A percentile compares a stretch with the other conserved stretches of the same genome.
phyloP scores from a whole-genome alignment of 164 flowering plant species.

The Magnolia officinalis region DNA sequence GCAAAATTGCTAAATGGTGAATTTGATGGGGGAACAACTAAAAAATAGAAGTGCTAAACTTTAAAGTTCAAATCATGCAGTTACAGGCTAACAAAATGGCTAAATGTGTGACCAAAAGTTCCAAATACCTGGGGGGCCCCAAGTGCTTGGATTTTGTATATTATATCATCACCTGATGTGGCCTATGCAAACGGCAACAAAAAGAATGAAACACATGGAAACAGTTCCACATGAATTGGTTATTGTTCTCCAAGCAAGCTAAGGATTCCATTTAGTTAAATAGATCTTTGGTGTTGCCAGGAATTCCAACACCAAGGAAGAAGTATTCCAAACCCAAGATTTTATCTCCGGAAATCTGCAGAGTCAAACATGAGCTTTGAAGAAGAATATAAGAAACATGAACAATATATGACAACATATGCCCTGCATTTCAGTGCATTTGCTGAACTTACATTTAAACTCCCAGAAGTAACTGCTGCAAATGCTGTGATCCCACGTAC shows the following conservation, averaged over 20 bases:
- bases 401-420: neutral
- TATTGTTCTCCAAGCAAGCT: slow-evolving; percentile 69
- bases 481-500: slow-evolving; percentile 75
- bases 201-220: neutral
- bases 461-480: slow-evolving; percentile 60
- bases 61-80: too few species aligned
- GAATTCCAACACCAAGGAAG: slow-evolving; percentile 82
- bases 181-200: neutral
- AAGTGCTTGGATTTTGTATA: neutral
- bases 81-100: too few species aligned
- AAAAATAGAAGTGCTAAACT: too few species aligned
- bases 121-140: too few species aligned
- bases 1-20: too few species aligned
- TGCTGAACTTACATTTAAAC: slow-evolving; percentile 49
- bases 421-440: neutral
- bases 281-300: slow-evolving; percentile 75
- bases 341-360: slow-evolving; percentile 81
- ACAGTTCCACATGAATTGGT: neutral
- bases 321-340: slow-evolving; percentile 83
- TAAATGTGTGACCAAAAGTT: too few species aligned
- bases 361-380: slow-evolving; percentile 10
- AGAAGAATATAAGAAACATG: neutral
- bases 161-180: neutral
- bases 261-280: slow-evolving; percentile 77
- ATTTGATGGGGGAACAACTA: too few species aligned